Evolutionary conservation across 805 yeast genomes (phyloP).

Genomic region (Yarrowia deformans): DNA sequence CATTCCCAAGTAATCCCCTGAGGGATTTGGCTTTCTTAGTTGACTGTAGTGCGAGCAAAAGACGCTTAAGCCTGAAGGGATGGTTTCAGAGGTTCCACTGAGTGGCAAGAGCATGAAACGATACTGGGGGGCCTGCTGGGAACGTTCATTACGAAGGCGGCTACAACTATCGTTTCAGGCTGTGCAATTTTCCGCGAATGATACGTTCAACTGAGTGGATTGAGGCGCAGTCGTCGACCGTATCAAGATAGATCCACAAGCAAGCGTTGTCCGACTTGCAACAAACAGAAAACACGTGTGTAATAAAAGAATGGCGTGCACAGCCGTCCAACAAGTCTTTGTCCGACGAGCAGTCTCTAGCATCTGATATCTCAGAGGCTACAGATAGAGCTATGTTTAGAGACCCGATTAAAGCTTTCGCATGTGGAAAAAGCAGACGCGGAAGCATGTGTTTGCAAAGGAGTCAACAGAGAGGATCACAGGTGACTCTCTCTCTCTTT

Average conservation of each 20-base stretch:
- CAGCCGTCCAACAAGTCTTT: conserved; percentile 2
- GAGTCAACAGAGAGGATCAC: no score
- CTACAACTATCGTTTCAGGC: no score
- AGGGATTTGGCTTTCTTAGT: neutral
- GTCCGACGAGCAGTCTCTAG: neutral
- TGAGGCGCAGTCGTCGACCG: neutral
- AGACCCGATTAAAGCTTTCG: conserved; percentile 1
- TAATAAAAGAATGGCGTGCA: neutral
- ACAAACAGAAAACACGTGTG: neutral
- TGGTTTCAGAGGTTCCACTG: neutral
- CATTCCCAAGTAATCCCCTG: neutral
- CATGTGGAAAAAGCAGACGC: conserved; percentile 4
- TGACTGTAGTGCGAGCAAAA: neutral
- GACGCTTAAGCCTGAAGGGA: neutral
- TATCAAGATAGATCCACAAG: no score
- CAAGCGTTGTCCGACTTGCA: no score
- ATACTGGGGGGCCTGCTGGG: no score
- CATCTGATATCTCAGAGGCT: conserved; percentile 7
- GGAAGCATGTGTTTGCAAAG: no score
- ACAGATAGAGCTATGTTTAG: conserved; percentile 19
- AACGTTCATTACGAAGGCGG: no score
- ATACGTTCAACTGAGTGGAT: no score
- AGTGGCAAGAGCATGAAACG: no score
- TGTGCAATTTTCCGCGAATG: no score
- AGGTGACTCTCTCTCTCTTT: neutral